These are phyloP conservation scores for Zostera marina DNA, from an alignment of 116 monocot species.

Conservation along the genomic window DNA sequence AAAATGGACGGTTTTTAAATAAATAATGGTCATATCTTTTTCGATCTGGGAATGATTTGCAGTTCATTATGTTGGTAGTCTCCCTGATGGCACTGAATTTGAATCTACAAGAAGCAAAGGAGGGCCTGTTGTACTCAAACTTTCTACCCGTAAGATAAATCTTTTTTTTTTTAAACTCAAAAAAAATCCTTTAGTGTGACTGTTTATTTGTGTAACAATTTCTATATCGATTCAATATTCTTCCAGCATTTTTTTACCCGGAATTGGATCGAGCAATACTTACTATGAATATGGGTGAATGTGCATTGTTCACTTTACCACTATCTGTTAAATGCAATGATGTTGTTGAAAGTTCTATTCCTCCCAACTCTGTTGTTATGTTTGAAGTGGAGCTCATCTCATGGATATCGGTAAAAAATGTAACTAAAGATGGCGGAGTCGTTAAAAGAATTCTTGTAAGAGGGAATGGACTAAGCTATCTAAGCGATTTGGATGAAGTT, in stretches of 20 bases:
- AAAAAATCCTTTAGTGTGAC: no score
- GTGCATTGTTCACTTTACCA: conserved; percentile 43
- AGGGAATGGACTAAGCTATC: conserved; percentile 22
- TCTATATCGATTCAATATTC: background rate
- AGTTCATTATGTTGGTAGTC: conserved; percentile 46
- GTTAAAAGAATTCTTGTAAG: conserved; percentile 43
- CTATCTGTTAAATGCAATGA: conserved; percentile 10
- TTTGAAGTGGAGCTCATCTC: conserved; percentile 65
- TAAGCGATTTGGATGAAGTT: conserved; percentile 54
- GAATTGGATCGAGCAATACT: conserved; percentile 43
- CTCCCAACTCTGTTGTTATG: conserved; percentile 17
- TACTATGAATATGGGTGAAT: conserved; percentile 68
- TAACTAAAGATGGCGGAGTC: conserved; percentile 63
- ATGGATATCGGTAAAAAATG: conserved; percentile 49
- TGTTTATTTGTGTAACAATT: background rate
- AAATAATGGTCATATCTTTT: background rate
- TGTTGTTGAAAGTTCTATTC: conserved; percentile 9
- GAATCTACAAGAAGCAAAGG: conserved; percentile 35
- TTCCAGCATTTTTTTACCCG: background rate
- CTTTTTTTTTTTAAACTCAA: no score
- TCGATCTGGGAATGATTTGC: conserved; percentile 1
- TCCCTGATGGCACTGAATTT: conserved; percentile 36
- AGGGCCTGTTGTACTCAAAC: conserved; percentile 32
- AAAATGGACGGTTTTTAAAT: no score
- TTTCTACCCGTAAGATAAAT: conserved; percentile 26